Evolutionary conservation across 176 grass and related monocot genomes (phyloP), one percentile per base, ranked within the genome.

Genomic region (Avena eriantha): DNA sequence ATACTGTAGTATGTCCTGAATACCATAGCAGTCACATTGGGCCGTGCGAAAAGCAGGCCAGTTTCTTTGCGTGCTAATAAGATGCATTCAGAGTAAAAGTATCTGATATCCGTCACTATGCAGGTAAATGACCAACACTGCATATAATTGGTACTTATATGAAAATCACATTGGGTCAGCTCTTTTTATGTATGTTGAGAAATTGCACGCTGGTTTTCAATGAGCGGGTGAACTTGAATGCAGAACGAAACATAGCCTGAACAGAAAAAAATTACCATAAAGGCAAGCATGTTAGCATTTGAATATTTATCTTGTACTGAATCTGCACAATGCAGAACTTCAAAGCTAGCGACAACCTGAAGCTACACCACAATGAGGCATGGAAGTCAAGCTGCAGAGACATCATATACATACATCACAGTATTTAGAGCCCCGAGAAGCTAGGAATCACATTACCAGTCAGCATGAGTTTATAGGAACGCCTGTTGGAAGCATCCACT

Each of bases 401-500:
- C 50, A 53, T 53, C 14, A 76, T 5, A 4, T 2, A 33, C 39
- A 8, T 41, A 47, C 24, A 76, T 0, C 7, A 53, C 18, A 53
- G 48, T 10, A 76, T 10, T 7, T 35, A 10, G 50, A 83, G 45
- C 19, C 8, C 12, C 21, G n/a, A 33, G 4, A 6, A 69, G 26
- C 43, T 8, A 33, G 41, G 31, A 49, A 81, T 33, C 2, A 31
- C 49, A 69, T 57, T 85, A 89, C 83, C 83, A 21, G 83, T 82
- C 49, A 89, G 17, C 66, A 85, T 85, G 70, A 89, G 85, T n/a
- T 90, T 90, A 2, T 82, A 82, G 50, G 70, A 81, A 14, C 60
- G 88, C 56, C 4, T 51, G 72, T 75, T 51, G 43, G 78, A 90
- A 29, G 35, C 69, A 4, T 76, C 10, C 26, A 86, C 83, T 31